Base-by-base conservation (phyloP, 140 eudicot genomes). In the Stevia rebaudiana region DNA sequence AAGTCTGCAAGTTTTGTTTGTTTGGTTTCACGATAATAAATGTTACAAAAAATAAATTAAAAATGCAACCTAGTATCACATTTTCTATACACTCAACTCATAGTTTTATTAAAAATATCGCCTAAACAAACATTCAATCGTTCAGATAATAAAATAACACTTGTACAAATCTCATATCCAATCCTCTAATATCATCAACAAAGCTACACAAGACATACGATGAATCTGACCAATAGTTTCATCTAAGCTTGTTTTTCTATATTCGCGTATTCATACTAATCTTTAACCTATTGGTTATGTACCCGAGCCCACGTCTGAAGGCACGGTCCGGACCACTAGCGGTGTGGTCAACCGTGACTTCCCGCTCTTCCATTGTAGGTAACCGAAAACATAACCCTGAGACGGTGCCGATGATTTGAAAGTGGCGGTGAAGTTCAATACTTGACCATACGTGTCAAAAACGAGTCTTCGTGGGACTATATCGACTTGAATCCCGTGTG, bases 341-440 rank as follows among this genome's bases (percentile, higher is more conserved):
- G 94, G 86, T 13, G 77, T 70, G 31, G 83, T 80, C 37, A 88
- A 90, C 70, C 82, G 76, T 5, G 85, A 41, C 18, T 62, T 56
- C 48, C 51, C 81, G 61, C 63, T 82, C 69, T 82, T 82, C 96
- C 96, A 88, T 2, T 90, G 75, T 63, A 88, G 73, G 67, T 76
- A 82, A 50, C 96, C 96, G 65, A 85, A 88, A 5, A 74, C 84
- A 36, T 88, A 88, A 37, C 86, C 90, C 69, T 70, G 74, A 49
- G 86, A 33, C 6, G 96, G 96, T 17, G 81, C 82, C 64, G 79
- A 70, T 9, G 81, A 71, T 61, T 77, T 69, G 35, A 88, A 85
- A 52, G 74, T 88, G 58, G 81, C 81, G 0, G 79, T 85, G 63
- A 84, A 88, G 46, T 67, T 82, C 52, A 76, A 55, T 79, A 71